These are phyloP conservation scores for Naganishia kalamii DNA, from an alignment of 768 basidiomycete genomes.

Conservation along the genomic window DNA sequence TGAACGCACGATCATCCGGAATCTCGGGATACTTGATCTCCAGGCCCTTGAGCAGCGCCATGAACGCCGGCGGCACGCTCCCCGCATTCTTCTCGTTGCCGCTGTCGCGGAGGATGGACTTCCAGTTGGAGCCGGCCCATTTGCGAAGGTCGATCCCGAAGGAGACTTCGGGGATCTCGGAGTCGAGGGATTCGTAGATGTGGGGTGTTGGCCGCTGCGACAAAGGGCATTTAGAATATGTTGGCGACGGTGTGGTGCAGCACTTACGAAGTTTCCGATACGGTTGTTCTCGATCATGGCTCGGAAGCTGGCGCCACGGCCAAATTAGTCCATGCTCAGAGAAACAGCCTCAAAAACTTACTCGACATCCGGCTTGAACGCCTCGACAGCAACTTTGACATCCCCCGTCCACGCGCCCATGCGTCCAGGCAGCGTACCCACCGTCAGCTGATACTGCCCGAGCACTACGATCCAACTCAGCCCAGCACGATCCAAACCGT, in stretches of 20 bases:
- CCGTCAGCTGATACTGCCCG: slow-evolving; percentile 76
- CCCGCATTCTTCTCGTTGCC: slow-evolving; percentile 53
- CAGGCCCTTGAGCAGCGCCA: slow-evolving; percentile 60
- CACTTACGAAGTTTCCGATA: slow-evolving; percentile 70
- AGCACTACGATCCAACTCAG: no score
- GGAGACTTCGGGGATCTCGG: slow-evolving; percentile 72
- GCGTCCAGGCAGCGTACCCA: slow-evolving; percentile 64
- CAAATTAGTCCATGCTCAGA: not conserved
- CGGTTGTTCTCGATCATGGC: slow-evolving; percentile 87
- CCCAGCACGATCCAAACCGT: no score
- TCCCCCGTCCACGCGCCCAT: slow-evolving; percentile 62
- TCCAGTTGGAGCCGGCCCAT: slow-evolving; percentile 77
- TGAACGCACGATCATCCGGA: slow-evolving; percentile 59
- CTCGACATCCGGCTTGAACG: slow-evolving; percentile 79
- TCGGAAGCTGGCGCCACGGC: slow-evolving; percentile 27
- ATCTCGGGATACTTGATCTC: slow-evolving; percentile 59
- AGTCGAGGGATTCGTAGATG: slow-evolving; percentile 62
- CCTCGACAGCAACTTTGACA: slow-evolving; percentile 67
- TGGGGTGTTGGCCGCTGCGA: slow-evolving; percentile 63
- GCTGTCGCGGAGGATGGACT: slow-evolving; percentile 39
- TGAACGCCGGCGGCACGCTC: slow-evolving; percentile 65
- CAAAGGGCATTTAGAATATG: not conserved
- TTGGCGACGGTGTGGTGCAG: no score
- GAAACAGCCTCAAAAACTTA: slow-evolving; percentile 37
- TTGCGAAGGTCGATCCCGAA: slow-evolving; percentile 87